These are phyloP conservation scores for Pleurotus tuoliensis DNA, from an alignment of 768 basidiomycete species.

Conservation along the genomic window DNA sequence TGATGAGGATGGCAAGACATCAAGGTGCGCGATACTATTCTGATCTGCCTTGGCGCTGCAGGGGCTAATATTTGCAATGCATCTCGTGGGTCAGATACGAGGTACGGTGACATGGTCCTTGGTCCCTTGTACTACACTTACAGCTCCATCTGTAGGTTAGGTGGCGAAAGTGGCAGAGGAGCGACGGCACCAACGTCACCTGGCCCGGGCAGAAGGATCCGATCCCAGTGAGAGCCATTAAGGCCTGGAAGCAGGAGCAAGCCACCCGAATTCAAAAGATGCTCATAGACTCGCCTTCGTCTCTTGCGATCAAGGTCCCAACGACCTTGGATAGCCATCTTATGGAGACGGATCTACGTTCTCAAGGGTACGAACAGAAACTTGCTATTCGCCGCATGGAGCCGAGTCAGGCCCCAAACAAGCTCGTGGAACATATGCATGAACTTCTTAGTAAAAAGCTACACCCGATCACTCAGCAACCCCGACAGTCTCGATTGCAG, in stretches of 20 bases:
- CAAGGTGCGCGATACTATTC: slow-evolving; percentile 19
- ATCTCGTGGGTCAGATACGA: slow-evolving; percentile 23
- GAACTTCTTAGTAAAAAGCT: slow-evolving; percentile 15
- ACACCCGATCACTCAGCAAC: background rate
- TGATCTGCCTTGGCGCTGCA: background rate
- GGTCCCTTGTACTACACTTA: background rate
- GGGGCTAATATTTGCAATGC: background rate
- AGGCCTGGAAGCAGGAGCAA: slow-evolving; percentile 26
- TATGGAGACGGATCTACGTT: slow-evolving; percentile 36
- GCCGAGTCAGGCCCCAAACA: background rate
- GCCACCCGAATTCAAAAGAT: slow-evolving; percentile 28
- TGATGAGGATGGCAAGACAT: slow-evolving; percentile 19
- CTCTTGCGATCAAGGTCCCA: slow-evolving; percentile 36
- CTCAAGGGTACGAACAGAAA: slow-evolving; percentile 46
- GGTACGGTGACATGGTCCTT: slow-evolving; percentile 13
- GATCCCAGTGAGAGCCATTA: slow-evolving; percentile 14
- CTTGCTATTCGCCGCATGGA: slow-evolving; percentile 13
- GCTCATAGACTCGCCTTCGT: slow-evolving; percentile 20
- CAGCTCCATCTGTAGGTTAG: slow-evolving; percentile 31
- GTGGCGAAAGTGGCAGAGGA: slow-evolving; percentile 49
- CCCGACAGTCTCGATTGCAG: too few species aligned
- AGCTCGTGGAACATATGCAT: slow-evolving; percentile 17
- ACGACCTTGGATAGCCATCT: slow-evolving; percentile 38
- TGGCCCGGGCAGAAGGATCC: slow-evolving; percentile 32
- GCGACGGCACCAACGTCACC: slow-evolving; percentile 51